Conservation (phyloP, 1,284 basidiomycete species). For the Ustilago loliicola region DNA sequence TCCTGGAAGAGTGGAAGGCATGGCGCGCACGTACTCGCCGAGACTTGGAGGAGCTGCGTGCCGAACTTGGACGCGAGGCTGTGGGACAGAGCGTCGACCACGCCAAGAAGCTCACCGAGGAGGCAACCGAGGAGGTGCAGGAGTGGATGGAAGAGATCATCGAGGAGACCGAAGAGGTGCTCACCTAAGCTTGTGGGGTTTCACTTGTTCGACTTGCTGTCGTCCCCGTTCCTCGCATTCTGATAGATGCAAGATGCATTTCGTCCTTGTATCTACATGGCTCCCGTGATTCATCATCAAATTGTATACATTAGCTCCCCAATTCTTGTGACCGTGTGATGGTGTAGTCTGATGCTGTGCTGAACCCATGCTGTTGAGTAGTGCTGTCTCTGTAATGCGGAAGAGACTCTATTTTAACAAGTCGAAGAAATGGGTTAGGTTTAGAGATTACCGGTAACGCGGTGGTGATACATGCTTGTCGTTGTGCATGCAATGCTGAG, state of each 20-base stretch:
- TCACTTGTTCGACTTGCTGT: background rate
- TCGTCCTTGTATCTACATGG: background rate
- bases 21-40: constrained; percentile 75
- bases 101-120: constrained; percentile 62
- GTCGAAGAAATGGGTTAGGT: too few relatives aligned
- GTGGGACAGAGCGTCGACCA: constrained; percentile 51
- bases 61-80: constrained; percentile 51
- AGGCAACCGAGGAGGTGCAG: constrained; percentile 68
- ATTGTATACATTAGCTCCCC: constrained; percentile 19
- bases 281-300: background rate
- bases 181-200: constrained; percentile 21
- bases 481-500: background rate
- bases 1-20: constrained; percentile 98
- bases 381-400: background rate
- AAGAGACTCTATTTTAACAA: background rate
- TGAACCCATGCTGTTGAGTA: background rate
- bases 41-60: constrained; percentile 55
- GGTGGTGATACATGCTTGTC: background rate
- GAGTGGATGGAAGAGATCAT: constrained; percentile 71
- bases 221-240: background rate
- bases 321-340: background rate
- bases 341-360: background rate
- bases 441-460: background rate
- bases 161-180: constrained; percentile 69
- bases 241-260: background rate